Conservation (phyloP, 257 asterid genomes). For the Lithospermum erythrorhizon region DNA sequence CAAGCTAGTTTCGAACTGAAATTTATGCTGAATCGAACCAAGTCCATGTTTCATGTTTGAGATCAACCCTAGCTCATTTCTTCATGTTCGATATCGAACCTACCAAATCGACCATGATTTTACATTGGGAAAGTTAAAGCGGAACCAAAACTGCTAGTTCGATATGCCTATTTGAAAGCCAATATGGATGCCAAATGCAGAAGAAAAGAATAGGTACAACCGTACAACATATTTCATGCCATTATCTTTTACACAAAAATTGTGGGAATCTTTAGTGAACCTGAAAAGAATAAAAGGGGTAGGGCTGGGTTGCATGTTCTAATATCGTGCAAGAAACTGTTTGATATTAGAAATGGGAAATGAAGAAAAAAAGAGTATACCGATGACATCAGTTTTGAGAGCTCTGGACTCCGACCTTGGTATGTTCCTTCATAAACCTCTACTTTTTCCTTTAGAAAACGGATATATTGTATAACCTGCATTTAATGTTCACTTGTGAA, state of each 20-base stretch:
- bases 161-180: background rate
- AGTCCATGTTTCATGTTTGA: background rate
- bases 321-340: background rate
- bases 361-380: slow-evolving; percentile 21
- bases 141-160: background rate
- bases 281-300: background rate
- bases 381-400: slow-evolving; percentile 53
- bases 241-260: background rate
- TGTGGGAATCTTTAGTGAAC: background rate
- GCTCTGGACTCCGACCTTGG: slow-evolving; percentile 75
- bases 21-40: background rate
- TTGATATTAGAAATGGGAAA: background rate
- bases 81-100: too few species aligned
- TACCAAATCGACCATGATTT: too few species aligned
- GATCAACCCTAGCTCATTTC: background rate
- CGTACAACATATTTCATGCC: background rate
- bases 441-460: slow-evolving; percentile 59
- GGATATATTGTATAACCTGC: slow-evolving; percentile 89
- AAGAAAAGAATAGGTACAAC: background rate
- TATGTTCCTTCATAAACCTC: slow-evolving; percentile 46
- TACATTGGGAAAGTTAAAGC: background rate
- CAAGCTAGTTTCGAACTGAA: background rate
- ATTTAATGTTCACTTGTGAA: background rate
- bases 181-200: background rate
- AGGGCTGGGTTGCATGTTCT: too few species aligned